phyloP scores from a whole-genome alignment of 441 rosid genomes.

The Croton setiger region DNA sequence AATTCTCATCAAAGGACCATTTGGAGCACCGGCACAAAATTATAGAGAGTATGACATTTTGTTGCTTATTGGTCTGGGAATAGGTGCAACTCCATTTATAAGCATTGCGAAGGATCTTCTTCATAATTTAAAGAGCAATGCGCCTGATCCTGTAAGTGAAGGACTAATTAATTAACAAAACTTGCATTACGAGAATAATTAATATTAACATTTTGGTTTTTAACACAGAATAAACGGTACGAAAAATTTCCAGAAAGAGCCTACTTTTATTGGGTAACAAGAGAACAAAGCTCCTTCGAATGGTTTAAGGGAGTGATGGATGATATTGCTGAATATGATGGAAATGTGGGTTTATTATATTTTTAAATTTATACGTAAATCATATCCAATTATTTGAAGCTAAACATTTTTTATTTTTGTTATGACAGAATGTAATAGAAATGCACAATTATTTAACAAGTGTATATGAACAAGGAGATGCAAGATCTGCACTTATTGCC shows the following conservation, averaged over 20 bases:
- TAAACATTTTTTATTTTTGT: not conserved
- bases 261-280: constrained; percentile 94
- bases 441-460: constrained; percentile 98
- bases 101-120: constrained; percentile 90
- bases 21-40: constrained; percentile 92
- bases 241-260: constrained; percentile 79
- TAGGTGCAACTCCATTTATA: constrained; percentile 95
- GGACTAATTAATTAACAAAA: not conserved
- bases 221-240: constrained; percentile 19
- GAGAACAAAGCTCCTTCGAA: constrained; percentile 93
- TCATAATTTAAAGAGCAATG: constrained; percentile 48
- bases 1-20: constrained; percentile 79
- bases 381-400: no score
- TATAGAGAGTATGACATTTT: constrained; percentile 73
- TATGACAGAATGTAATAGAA: constrained; percentile 67
- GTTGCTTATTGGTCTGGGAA: constrained; percentile 80
- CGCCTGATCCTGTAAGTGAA: constrained; percentile 22
- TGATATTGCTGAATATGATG: constrained; percentile 79
- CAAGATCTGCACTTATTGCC: constrained; percentile 86
- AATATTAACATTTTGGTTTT: not conserved
- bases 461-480: constrained; percentile 95
- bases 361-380: no score
- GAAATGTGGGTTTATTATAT: constrained; percentile 41
- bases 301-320: constrained; percentile 99
- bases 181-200: not conserved